Evolutionary conservation across 768 basidiomycete species (phyloP).

Genomic region (Roridomyces roridus): DNA sequence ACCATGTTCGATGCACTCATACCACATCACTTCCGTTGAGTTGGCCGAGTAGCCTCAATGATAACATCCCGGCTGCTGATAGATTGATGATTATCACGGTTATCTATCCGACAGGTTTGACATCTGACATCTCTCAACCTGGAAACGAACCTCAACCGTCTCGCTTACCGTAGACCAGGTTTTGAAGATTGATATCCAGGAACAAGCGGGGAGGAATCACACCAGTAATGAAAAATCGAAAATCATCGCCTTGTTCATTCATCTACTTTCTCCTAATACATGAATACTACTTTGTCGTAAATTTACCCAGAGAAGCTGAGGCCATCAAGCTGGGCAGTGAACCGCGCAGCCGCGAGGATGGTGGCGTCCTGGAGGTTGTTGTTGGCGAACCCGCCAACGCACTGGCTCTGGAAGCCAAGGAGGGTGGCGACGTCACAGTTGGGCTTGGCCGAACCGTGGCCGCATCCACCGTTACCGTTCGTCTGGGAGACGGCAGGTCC

Average conservation of each 20-base stretch:
- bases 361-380: slow-evolving; percentile 1
- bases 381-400: background rate
- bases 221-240: too few species aligned
- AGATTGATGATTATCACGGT: too few species aligned
- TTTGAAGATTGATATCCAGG: too few species aligned
- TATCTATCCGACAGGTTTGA: too few species aligned
- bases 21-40: too few species aligned
- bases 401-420: slow-evolving; percentile 13
- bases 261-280: slow-evolving; percentile 3
- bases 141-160: too few species aligned
- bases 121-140: too few species aligned
- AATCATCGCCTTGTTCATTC: slow-evolving; percentile 4
- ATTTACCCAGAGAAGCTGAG: slow-evolving; percentile 7
- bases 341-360: background rate
- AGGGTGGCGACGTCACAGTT: slow-evolving; percentile 28
- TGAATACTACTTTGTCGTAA: background rate
- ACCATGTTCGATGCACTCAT: too few species aligned
- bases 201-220: too few species aligned
- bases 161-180: too few species aligned
- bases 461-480: slow-evolving; percentile 27
- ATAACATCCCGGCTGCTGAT: too few species aligned
- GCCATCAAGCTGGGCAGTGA: slow-evolving; percentile 10
- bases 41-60: too few species aligned
- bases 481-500: slow-evolving; percentile 27
- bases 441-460: slow-evolving; percentile 20